Percentiles rank a stretch among this genome's conserved stretches.
phyloP scores from a whole-genome alignment of 1,284 basidiomycete species.

The Cronartium quercuum region DNA sequence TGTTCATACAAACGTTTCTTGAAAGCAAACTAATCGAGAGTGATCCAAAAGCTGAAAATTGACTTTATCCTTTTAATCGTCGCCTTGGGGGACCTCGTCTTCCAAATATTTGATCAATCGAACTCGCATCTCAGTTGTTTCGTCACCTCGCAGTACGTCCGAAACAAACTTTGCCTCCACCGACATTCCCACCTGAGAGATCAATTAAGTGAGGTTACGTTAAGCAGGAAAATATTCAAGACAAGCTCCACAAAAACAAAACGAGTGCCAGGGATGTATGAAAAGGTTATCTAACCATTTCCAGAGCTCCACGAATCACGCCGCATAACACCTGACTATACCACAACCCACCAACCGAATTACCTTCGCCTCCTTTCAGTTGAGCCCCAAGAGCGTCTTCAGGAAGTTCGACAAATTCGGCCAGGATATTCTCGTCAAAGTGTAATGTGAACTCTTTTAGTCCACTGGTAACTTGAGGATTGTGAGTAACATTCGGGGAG shows the following conservation, averaged over 20 bases:
- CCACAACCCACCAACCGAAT: constrained; percentile 72
- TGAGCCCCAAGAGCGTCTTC: constrained; percentile 66
- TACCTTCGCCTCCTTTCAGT: background rate
- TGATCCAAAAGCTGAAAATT: background rate
- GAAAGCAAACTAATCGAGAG: background rate
- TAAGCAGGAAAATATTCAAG: background rate
- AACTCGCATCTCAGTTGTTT: constrained; percentile 87
- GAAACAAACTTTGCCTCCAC: constrained; percentile 83
- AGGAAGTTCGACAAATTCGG: constrained; percentile 95
- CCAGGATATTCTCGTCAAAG: constrained; percentile 90
- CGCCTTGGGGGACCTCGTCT: constrained; percentile 62
- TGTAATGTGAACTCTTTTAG: constrained; percentile 65
- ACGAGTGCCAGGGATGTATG: background rate
- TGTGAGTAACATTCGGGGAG: constrained; percentile 72
- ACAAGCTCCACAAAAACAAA: no score
- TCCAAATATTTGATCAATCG: constrained; percentile 84
- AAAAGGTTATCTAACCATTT: constrained; percentile 69
- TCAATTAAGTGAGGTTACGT: constrained; percentile 16
- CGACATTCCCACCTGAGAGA: constrained; percentile 82
- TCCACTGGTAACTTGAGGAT: constrained; percentile 46
- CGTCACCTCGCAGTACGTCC: constrained; percentile 85
- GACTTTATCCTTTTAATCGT: constrained; percentile 44
- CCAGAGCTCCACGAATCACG: constrained; percentile 82
- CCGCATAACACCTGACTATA: constrained; percentile 94
- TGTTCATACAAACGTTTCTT: background rate